A percentile compares a stretch with the other conserved stretches of the same genome.
phyloP scores from a whole-genome alignment of 164 flowering plant genomes.

The Vitis rotundifolia region DNA sequence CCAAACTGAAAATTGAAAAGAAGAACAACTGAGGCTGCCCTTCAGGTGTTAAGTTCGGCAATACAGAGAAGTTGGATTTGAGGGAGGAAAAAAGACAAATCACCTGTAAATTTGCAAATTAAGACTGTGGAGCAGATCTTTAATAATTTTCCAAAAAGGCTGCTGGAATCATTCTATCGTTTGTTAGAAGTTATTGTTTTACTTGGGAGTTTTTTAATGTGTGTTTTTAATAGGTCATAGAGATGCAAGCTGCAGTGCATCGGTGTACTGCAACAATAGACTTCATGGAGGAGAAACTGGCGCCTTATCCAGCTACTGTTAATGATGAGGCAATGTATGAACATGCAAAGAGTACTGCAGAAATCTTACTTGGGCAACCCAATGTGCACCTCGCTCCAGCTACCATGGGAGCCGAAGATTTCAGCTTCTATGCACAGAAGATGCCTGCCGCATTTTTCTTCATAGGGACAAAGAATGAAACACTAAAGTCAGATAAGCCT shows the following conservation, averaged over 20 bases:
- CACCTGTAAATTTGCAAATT: too few species aligned
- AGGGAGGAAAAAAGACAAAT: too few species aligned
- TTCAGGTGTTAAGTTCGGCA: too few species aligned
- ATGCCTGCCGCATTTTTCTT: conserved; percentile 46
- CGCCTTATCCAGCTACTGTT: conserved; percentile 53
- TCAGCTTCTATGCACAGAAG: conserved; percentile 61
- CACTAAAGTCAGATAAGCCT: conserved; percentile 17
- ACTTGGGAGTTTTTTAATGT: too few species aligned
- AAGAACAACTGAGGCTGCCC: too few species aligned
- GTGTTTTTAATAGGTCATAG: conserved; percentile 49
- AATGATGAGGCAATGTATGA: conserved; percentile 59
- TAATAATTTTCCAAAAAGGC: background rate
- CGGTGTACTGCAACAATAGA: conserved; percentile 52
- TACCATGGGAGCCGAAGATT: conserved; percentile 72
- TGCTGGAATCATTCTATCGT: too few species aligned
- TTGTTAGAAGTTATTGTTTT: too few species aligned
- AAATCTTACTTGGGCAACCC: conserved; percentile 45
- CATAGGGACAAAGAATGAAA: conserved; percentile 55
- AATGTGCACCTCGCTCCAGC: conserved; percentile 37
- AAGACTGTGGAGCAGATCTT: background rate
- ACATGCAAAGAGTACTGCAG: conserved; percentile 57
- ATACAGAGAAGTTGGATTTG: too few species aligned
- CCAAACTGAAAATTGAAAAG: too few species aligned
- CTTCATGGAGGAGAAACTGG: conserved; percentile 53
- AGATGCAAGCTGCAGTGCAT: conserved; percentile 59